Evolutionary conservation across 345 rosid species (phyloP).

Genomic region (Linum tenue): DNA sequence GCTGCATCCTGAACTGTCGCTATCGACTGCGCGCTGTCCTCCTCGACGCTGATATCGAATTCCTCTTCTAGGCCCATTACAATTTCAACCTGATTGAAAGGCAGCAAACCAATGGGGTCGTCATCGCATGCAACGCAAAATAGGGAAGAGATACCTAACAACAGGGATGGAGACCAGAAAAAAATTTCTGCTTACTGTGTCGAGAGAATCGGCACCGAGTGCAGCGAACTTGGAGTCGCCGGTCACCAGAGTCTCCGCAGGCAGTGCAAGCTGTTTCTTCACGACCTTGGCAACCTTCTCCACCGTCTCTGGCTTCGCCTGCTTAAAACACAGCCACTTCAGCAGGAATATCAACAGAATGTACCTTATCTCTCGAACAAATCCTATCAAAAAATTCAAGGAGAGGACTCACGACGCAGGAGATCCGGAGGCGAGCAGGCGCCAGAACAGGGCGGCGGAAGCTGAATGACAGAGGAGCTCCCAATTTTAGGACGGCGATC

Average conservation of each 20-base stretch:
- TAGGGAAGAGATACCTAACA: too few relatives aligned
- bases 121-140: too few relatives aligned
- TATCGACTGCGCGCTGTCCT: constrained; percentile 64
- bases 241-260: constrained; percentile 39
- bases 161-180: too few relatives aligned
- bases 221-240: constrained; percentile 61
- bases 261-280: constrained; percentile 68
- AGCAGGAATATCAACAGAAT: too few relatives aligned
- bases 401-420: constrained; percentile 43
- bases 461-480: constrained; percentile 28
- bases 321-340: not conserved
- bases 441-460: constrained; percentile 8
- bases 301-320: constrained; percentile 85
- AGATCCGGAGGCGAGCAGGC: constrained; percentile 39
- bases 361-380: not conserved
- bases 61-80: constrained; percentile 86
- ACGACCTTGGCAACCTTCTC: constrained; percentile 69
- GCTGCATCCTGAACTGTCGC: constrained; percentile 78
- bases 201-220: constrained; percentile 93
- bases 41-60: constrained; percentile 61
- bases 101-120: not conserved
- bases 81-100: constrained; percentile 56
- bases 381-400: not conserved
- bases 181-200: constrained; percentile 42
- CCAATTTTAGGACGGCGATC: too few relatives aligned